A percentile compares a stretch with the other conserved stretches of the same genome.
Conservation (phyloP, 179 eudicot species). For the Spergularia azorica region DNA sequence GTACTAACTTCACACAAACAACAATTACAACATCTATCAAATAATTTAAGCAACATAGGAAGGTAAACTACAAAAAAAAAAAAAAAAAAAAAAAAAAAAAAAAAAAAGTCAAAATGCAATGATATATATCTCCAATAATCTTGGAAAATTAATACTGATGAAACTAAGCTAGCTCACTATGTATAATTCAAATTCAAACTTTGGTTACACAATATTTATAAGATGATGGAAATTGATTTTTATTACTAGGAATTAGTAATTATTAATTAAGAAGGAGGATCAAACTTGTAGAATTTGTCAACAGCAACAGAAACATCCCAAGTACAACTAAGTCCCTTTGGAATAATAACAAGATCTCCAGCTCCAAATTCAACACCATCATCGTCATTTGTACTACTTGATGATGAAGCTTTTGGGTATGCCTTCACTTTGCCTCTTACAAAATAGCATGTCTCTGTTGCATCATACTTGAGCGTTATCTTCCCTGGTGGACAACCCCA, state of each 20-base stretch:
- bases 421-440: constrained; percentile 85
- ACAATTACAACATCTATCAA: not conserved
- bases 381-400: constrained; percentile 6
- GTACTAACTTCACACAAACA: not conserved
- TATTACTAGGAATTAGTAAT: not conserved
- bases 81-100: no score
- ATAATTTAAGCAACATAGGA: no score
- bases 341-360: constrained; percentile 79
- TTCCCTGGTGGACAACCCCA: constrained; percentile 99
- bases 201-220: no score
- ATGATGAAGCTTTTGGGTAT: constrained; percentile 49
- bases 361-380: constrained; percentile 64
- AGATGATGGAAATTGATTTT: not conserved
- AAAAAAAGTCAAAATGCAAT: not conserved
- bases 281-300: constrained; percentile 91
- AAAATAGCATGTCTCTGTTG: constrained; percentile 84
- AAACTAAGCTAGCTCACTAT: no score
- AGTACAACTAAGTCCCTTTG: constrained; percentile 83
- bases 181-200: no score
- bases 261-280: constrained; percentile 34
- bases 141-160: not conserved
- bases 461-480: constrained; percentile 80
- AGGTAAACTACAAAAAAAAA: no score
- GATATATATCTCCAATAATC: constrained; percentile 14
- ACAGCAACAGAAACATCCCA: constrained; percentile 94